Conservation (phyloP, 164 flowering plant genomes). For the Berberis thunbergii region DNA sequence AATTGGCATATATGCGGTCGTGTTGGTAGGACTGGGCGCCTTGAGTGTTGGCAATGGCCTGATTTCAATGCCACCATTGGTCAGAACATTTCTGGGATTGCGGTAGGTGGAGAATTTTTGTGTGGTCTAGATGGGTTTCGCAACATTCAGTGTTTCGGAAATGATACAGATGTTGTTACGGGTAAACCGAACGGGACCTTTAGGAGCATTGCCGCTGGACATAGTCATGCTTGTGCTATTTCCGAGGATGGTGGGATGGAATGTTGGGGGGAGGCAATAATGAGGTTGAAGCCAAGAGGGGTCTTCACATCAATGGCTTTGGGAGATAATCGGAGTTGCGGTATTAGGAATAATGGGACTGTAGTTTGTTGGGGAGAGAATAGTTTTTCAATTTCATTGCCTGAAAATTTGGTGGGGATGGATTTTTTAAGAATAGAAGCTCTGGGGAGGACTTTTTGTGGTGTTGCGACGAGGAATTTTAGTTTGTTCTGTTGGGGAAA, state of each 20-base stretch:
- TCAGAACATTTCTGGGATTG: constrained; percentile 23
- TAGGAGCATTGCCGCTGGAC: constrained; percentile 45
- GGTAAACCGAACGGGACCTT: constrained; percentile 23
- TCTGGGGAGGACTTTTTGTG: constrained; percentile 52
- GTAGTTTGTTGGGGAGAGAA: constrained; percentile 68
- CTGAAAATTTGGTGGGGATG: constrained; percentile 18
- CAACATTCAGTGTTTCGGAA: constrained; percentile 29
- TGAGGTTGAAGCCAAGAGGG: constrained; percentile 16
- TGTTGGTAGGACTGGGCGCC: constrained; percentile 13
- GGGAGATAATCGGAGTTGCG: constrained; percentile 62
- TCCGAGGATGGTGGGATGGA: constrained; percentile 20
- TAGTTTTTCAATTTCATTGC: constrained; percentile 38
- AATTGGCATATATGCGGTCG: constrained; percentile 47
- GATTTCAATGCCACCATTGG: neutral
- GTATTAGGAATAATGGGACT: constrained; percentile 23
- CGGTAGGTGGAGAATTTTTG: constrained; percentile 54
- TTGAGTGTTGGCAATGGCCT: constrained; percentile 57
- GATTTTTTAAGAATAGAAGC: constrained; percentile 36
- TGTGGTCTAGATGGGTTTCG: constrained; percentile 48
- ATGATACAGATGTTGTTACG: neutral
- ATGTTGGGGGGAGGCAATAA: constrained; percentile 57
- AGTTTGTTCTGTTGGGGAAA: constrained; percentile 69
- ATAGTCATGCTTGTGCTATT: constrained; percentile 54
- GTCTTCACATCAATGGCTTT: constrained; percentile 45
- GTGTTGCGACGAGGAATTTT: constrained; percentile 24